Base-by-base conservation (phyloP, 768 basidiomycete species). In the Rickenella mellea region DNA sequence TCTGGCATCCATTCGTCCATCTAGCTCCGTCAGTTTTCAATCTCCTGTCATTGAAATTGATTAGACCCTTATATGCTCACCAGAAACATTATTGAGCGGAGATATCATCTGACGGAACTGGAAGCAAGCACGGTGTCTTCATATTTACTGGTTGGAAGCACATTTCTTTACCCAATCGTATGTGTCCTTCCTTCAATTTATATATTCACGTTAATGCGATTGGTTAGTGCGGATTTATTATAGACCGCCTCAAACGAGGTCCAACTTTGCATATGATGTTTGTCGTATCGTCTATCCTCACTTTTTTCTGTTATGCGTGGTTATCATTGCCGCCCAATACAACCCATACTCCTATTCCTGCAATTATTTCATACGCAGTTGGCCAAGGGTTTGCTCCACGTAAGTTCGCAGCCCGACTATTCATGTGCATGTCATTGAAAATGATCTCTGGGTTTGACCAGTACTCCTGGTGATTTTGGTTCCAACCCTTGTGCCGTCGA, bases 1-100 rank as follows among this genome's bases (percentile, higher is more conserved):
- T 86, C 27, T 88, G 85, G 85, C 64, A 75, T 3, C 86, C 85
- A 3, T 86, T 85, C 55, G 76, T 74, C 9, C 83, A 87, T 53
- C 74, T 89, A 31, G 76, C 80, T 10, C 68, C 85, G 83, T 84
- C 53, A 53, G 78, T 57, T 24, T 6, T 36, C n/a, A 17, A 19
- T n/a, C 30, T 32, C 4, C 24, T 4, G 5, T 36, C 4, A 2
- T 9, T 14, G 19, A 17, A 33, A 36, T 30, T 15, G 15, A 30
- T 15, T 30, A 30, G 10, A 4, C 27, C 5, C 5, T 20, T 14
- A 19, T 27, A 27, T 8, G 15, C 28, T 17, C 3, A 4, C 10
- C 19, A 87, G 84, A 21, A 86, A 85, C 52, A 70, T 89, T 41
- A 74, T 89, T 19, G 74, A 88, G 52, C 70, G 64, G 27, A 75